A percentile compares a stretch with the other conserved stretches of the same genome.
phyloP scores from a whole-genome alignment of 371 early-diverging fungal genomes.

The Haplosporangium sp. region DNA sequence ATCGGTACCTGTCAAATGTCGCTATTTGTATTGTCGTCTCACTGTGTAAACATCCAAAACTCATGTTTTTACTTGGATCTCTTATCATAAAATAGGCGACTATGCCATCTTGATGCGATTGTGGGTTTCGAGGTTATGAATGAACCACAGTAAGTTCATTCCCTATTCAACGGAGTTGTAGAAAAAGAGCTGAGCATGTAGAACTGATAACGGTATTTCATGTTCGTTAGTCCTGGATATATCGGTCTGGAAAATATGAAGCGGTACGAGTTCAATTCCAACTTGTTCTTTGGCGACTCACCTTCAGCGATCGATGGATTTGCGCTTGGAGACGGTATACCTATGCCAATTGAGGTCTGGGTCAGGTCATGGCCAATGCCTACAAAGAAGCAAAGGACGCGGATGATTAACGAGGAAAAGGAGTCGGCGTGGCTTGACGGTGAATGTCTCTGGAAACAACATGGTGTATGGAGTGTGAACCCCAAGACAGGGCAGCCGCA shows the following conservation, averaged over 20 bases:
- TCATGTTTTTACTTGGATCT: conserved; percentile 63
- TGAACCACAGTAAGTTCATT: conserved; percentile 75
- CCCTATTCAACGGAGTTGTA: background rate
- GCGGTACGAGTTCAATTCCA: conserved; percentile 72
- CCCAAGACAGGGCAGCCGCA: conserved; percentile 63
- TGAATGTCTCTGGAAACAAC: conserved; percentile 79
- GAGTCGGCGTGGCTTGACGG: conserved; percentile 72
- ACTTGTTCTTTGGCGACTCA: conserved; percentile 73
- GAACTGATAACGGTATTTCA: background rate
- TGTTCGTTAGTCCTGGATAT: conserved; percentile 65
- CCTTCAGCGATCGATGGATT: conserved; percentile 81
- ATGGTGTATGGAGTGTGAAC: conserved; percentile 80
- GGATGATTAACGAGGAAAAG: conserved; percentile 65
- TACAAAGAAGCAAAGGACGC: conserved; percentile 65
- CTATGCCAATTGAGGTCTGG: conserved; percentile 75
- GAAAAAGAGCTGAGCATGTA: no score
- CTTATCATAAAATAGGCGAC: conserved; percentile 58
- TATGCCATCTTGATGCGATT: conserved; percentile 71
- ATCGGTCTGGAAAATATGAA: conserved; percentile 72
- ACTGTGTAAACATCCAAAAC: conserved; percentile 34
- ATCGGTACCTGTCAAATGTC: conserved; percentile 15
- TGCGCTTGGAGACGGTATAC: conserved; percentile 73
- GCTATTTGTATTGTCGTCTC: background rate
- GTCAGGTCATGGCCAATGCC: conserved; percentile 83
- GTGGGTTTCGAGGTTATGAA: conserved; percentile 86